Base-by-base conservation (phyloP, 2,329 filamentous ascomycete genomes). In the Curvularia spicifera region DNA sequence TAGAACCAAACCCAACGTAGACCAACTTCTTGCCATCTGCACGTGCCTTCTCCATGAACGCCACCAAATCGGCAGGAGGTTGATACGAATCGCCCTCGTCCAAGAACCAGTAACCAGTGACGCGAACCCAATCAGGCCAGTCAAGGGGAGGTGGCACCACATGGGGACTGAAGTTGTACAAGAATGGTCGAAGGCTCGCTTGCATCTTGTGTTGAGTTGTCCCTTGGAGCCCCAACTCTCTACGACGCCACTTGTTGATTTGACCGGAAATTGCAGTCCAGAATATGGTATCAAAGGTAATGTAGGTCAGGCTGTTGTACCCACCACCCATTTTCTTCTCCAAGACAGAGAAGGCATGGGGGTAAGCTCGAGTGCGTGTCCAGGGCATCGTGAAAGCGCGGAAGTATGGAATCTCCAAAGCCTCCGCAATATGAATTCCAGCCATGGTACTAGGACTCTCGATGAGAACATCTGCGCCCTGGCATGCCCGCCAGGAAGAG, bases 331-430 rank as follows among this genome's bases (percentile, higher is more conserved):
- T 92, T 79, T 96, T 97, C 77, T 91, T 88, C 61, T 96, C 91
- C 1, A 93, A 91, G 61, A 96, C 93, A 26, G 94, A 90, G 77
- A 99, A 99, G 0, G 95, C 95, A 77, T 99, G 95, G 2, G 95
- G 95, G 70, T 99, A 99, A 0, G 94, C 93, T 52, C 95, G 85
- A 15, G 95, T 99, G 48, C 93, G 88, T 0, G 95, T 97, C 95
- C 95, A 99, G 0, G 95, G 95, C 95, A 99, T 99, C 18, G 93
- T 96, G 74, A 99, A 99, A 0, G 93, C 94, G 55, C 95, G 88
- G 81, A 98, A 98, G 76, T 99, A 99, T 0, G 95, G 95, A 44
- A 99, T 96, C 13, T 87, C 84, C 1, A 99, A 83, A 24, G 93
- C 92, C 78, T 99, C 95, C 1, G 95, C 95, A 65, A 99, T 96